Evolutionary conservation across 2,329 filamentous ascomycete species (phyloP).

Genomic region (Camillea tinctor): DNA sequence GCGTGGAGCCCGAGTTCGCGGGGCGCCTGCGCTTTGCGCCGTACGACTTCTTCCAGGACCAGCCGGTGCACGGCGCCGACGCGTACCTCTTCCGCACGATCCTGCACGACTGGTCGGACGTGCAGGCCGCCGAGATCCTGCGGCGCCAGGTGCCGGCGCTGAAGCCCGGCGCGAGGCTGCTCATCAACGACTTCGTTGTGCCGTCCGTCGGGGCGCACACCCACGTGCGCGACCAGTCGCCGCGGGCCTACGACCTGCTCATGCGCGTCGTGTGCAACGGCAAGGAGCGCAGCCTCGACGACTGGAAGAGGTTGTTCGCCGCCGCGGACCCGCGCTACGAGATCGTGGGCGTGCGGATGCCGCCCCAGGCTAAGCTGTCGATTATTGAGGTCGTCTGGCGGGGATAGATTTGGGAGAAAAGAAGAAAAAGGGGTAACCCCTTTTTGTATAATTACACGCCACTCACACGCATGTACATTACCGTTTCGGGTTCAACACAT

Average conservation of each 20-base stretch:
- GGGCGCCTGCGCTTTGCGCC: slow-evolving; percentile 8
- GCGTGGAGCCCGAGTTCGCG: slow-evolving; percentile 4
- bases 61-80: slow-evolving; percentile 5
- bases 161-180: slow-evolving; percentile 5
- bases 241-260: slow-evolving; percentile 12
- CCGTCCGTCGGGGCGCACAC: no score
- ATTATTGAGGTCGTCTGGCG: slow-evolving; percentile 16
- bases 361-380: slow-evolving; percentile 13
- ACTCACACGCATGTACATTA: no score
- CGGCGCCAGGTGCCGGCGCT: slow-evolving; percentile 7
- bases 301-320: slow-evolving; percentile 15
- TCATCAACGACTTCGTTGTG: slow-evolving; percentile 1
- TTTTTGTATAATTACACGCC: no score
- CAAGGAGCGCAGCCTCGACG: slow-evolving; percentile 15
- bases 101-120: slow-evolving; percentile 21
- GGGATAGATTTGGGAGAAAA: neutral
- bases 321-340: slow-evolving; percentile 13
- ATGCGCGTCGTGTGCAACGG: slow-evolving; percentile 19
- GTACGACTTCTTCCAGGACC: slow-evolving; percentile 14
- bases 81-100: slow-evolving; percentile 17
- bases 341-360: slow-evolving; percentile 11
- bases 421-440: neutral
- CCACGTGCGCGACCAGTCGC: no score
- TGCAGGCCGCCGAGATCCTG: slow-evolving; percentile 13
- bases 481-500: no score